A percentile compares a stretch with the other conserved stretches of the same genome.
Conservation (phyloP, 768 basidiomycete species). For the Russula sp. region DNA sequence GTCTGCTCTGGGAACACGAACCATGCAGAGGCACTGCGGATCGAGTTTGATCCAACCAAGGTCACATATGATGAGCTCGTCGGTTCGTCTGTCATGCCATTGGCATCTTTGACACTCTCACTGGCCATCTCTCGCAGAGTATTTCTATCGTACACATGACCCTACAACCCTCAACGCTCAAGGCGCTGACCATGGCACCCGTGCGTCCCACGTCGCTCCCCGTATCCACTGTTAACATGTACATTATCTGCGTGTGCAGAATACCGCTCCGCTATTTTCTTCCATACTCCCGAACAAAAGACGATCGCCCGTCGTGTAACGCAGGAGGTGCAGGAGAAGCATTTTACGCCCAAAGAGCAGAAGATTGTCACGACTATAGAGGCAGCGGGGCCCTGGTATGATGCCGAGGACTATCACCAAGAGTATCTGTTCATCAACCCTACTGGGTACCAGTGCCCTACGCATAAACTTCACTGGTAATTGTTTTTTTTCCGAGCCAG, state of each 20-base stretch:
- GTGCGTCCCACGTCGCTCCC: constrained; percentile 38
- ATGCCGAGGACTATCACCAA: constrained; percentile 81
- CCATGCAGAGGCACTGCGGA: constrained; percentile 82
- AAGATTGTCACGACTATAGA: constrained; percentile 76
- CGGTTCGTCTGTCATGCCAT: constrained; percentile 40
- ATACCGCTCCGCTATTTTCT: constrained; percentile 92
- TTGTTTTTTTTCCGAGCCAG: background rate
- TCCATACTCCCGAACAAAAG: constrained; percentile 62
- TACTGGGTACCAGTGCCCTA: constrained; percentile 85
- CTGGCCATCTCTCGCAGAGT: constrained; percentile 43
- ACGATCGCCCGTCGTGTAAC: constrained; percentile 69
- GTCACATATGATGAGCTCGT: constrained; percentile 83
- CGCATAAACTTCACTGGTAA: constrained; percentile 80
- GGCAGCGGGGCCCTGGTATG: constrained; percentile 68
- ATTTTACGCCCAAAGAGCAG: constrained; percentile 62
- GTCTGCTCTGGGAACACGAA: constrained; percentile 79
- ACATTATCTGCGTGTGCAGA: constrained; percentile 37
- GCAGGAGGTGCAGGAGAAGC: constrained; percentile 73
- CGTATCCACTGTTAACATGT: background rate
- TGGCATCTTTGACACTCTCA: background rate
- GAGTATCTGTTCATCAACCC: constrained; percentile 81
- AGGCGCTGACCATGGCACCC: constrained; percentile 69
- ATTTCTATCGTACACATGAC: constrained; percentile 93
- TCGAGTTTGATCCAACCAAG: constrained; percentile 76
- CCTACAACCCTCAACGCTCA: constrained; percentile 79